phyloP scores from a whole-genome alignment of 2,329 filamentous ascomycete species.

The Xylaria sp. region DNA sequence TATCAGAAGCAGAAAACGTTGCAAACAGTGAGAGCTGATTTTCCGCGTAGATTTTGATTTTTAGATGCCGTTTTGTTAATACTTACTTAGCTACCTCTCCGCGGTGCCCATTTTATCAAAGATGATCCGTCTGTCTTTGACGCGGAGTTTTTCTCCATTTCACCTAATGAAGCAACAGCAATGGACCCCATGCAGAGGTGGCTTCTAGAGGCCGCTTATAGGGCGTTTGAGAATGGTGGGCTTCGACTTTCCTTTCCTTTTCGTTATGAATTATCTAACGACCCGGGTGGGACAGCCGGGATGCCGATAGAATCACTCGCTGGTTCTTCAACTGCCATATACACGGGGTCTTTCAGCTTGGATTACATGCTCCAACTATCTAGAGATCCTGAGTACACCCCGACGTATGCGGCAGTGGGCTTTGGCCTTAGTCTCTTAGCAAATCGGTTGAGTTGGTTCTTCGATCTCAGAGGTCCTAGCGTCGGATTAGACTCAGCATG shows the following conservation, averaged over 20 bases:
- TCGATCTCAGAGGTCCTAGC: background rate
- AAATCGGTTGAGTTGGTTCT: constrained; percentile 36
- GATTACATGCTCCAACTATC: constrained; percentile 15
- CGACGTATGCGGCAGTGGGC: constrained; percentile 20
- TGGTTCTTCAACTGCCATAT: constrained; percentile 19
- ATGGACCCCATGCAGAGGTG: constrained; percentile 24
- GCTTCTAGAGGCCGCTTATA: constrained; percentile 23
- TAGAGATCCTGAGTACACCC: constrained; percentile 29
- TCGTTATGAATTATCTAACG: background rate
- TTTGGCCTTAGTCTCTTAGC: constrained; percentile 25
- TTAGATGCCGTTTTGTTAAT: background rate
- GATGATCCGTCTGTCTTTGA: background rate
- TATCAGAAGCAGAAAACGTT: background rate
- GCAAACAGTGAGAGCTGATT: background rate
- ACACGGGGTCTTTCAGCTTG: constrained; percentile 5
- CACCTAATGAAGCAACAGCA: background rate
- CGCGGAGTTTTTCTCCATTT: constrained; percentile 5
- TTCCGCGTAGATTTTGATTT: background rate
- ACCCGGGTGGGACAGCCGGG: constrained; percentile 22
- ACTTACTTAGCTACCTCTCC: background rate
- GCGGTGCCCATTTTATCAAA: background rate
- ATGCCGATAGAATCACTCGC: constrained; percentile 5
- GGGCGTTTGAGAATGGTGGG: constrained; percentile 20
- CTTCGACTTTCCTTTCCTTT: background rate
- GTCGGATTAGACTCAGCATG: background rate